Evolutionary conservation across 257 asterid genomes (phyloP).

Genomic region (Fraxinus cuspidata): DNA sequence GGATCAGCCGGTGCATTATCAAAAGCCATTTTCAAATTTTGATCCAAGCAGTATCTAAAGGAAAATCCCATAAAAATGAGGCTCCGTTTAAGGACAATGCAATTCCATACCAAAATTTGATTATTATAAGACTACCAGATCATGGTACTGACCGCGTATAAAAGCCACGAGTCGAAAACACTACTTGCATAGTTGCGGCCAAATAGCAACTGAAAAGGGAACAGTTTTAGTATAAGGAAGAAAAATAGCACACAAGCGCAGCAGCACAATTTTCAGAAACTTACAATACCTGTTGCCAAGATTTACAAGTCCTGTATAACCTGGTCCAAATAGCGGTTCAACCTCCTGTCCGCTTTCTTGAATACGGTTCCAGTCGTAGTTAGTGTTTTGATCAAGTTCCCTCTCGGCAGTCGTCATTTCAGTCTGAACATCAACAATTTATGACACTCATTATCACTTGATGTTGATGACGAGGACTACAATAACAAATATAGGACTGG

Average conservation of each 20-base stretch:
- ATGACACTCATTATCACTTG: conserved; percentile 3
- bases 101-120: conserved; percentile 14
- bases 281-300: conserved; percentile 88
- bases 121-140: conserved; percentile 14
- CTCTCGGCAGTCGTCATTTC: conserved; percentile 99
- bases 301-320: conserved; percentile 92
- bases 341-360: conserved; percentile 92
- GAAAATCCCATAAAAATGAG: conserved; percentile 19
- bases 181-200: conserved; percentile 98
- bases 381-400: conserved; percentile 94
- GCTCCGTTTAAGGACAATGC: conserved; percentile 12
- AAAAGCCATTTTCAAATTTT: conserved; percentile 71
- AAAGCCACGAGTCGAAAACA: conserved; percentile 78
- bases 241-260: conserved; percentile 15
- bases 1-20: conserved; percentile 89
- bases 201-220: conserved; percentile 79
- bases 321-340: conserved; percentile 91
- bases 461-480: conserved; percentile 3
- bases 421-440: conserved; percentile 50
- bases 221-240: conserved; percentile 20
- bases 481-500: neutral
- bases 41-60: conserved; percentile 63
- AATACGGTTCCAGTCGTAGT: conserved; percentile 95
- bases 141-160: conserved; percentile 63
- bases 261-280: conserved; percentile 10